Percentiles rank a stretch among this genome's conserved stretches.
Conservation (phyloP, 1,284 basidiomycete species). For the Ganoderma sinense region DNA sequence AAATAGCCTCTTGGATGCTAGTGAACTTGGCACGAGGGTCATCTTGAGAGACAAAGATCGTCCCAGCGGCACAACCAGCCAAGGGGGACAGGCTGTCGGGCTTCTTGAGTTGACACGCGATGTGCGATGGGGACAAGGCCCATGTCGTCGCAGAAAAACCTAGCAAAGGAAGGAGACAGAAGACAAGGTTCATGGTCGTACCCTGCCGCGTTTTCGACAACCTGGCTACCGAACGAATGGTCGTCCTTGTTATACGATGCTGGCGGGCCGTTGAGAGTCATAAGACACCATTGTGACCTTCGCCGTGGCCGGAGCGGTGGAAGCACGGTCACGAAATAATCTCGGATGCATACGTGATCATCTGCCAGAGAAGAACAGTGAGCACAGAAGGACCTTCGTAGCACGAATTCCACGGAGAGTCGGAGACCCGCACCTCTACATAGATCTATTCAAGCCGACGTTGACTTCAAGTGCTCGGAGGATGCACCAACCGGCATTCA, state of each 20-base stretch:
- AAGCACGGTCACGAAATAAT: not conserved
- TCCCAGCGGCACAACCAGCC: constrained; percentile 60
- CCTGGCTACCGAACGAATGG: not conserved
- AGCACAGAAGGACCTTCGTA: not conserved
- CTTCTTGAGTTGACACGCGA: constrained; percentile 61
- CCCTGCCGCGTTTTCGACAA: not conserved
- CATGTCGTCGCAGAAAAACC: not conserved
- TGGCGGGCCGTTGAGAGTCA: constrained; percentile 19
- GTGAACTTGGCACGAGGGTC: constrained; percentile 55
- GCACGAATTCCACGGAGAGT: too few species aligned
- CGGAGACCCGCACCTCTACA: too few species aligned
- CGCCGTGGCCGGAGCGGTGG: not conserved
- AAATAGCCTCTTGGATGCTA: constrained; percentile 59
- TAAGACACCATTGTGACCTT: constrained; percentile 2
- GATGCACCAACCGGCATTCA: too few species aligned
- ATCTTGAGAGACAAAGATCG: constrained; percentile 62
- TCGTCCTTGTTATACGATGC: constrained; percentile 6
- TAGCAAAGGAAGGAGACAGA: not conserved
- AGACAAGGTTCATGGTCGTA: not conserved
- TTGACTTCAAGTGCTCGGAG: not conserved
- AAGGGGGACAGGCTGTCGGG: constrained; percentile 48
- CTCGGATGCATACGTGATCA: not conserved
- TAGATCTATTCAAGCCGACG: too few species aligned
- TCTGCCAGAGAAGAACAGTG: not conserved
- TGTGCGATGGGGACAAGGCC: constrained; percentile 54